Evolutionary conservation across 2,329 filamentous ascomycete species (phyloP).

Genomic region (Ophiostoma sp.): DNA sequence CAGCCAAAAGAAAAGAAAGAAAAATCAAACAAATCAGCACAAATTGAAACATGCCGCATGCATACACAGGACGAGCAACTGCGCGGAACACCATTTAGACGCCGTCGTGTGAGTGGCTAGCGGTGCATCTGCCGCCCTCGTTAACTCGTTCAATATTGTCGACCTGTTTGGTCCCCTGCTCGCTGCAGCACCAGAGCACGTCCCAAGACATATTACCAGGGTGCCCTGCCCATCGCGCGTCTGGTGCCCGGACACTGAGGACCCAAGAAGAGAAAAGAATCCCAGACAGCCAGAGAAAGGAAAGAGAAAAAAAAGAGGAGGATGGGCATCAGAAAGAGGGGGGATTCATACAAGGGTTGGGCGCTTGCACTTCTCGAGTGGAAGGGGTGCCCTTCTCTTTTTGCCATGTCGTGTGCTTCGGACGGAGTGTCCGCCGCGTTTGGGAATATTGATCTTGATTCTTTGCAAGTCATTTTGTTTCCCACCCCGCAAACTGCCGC

Average conservation of each 20-base stretch:
- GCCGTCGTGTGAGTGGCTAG: slow-evolving; percentile 27
- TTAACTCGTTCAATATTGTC: slow-evolving; percentile 17
- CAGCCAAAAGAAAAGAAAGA: not conserved
- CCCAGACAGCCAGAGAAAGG: not conserved
- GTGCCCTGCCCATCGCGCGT: not conserved
- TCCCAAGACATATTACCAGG: not conserved
- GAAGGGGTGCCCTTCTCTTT: not conserved
- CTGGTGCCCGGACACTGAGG: not conserved
- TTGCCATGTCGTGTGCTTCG: not conserved
- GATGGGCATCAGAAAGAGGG: not conserved
- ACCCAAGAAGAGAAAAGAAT: not conserved
- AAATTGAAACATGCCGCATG: not conserved
- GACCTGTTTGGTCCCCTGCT: not conserved
- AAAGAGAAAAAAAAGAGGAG: not conserved
- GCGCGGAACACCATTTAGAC: slow-evolving; percentile 22
- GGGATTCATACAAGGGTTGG: slow-evolving; percentile 23
- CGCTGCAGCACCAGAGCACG: not conserved
- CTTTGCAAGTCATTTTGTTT: not conserved
- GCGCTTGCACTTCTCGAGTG: slow-evolving; percentile 22
- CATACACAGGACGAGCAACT: not conserved
- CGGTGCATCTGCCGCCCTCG: slow-evolving; percentile 11
- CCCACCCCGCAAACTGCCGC: not conserved
- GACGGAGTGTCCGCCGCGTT: not conserved
- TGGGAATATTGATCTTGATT: not conserved
- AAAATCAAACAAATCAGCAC: not conserved